Evolutionary conservation across 2,329 filamentous ascomycete species (phyloP), one percentile per base, ranked within the genome.

Genomic region (Shiraia bambusicola): DNA sequence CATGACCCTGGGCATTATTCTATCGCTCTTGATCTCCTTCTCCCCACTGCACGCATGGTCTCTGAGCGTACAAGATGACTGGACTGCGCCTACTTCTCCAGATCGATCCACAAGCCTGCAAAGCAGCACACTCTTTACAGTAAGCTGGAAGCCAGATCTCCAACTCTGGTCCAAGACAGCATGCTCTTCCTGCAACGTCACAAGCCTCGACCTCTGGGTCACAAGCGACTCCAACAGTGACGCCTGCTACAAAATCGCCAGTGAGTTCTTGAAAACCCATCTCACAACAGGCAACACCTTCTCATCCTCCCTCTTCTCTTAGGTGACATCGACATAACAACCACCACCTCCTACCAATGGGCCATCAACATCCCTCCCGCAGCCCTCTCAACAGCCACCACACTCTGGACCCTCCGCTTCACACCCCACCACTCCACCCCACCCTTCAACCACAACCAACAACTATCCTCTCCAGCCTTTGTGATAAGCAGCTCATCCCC

Each of bases 1-100:
- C 3, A 48, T 51, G 45, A 12, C 26, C 30, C 25, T 43, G 10
- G 30, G 31, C 17, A 28, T 36, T 31, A 22, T 29, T 15, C 11
- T 46, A 35, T 25, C 39, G 16, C 34, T 48, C 16, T 28, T 17
- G 25, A 31, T 17, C 30, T 11, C 31, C 16, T 28, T 47, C 19
- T 34, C 50, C 14, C 37, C 43, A 30, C 30, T 50, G 2, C 37
- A 28, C 30, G 28, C 25, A 37, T 39, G 40, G 30, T 55, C 49
- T 28, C 49, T 50, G 39, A 50, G 34, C 22, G 42, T 50, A 33
- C 49, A 55, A 14, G 49, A 52, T 36, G 38, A 40, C 15, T 55
- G 44, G 46, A 50, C 49, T 29, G 52, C 52, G 28, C 52, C 49
- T 17, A 42, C 49, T 36, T 28, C 37, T 37, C 52, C 49, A 12